Base-by-base conservation (phyloP, 805 yeast species). In the Lipomyces mesembrius region DNA sequence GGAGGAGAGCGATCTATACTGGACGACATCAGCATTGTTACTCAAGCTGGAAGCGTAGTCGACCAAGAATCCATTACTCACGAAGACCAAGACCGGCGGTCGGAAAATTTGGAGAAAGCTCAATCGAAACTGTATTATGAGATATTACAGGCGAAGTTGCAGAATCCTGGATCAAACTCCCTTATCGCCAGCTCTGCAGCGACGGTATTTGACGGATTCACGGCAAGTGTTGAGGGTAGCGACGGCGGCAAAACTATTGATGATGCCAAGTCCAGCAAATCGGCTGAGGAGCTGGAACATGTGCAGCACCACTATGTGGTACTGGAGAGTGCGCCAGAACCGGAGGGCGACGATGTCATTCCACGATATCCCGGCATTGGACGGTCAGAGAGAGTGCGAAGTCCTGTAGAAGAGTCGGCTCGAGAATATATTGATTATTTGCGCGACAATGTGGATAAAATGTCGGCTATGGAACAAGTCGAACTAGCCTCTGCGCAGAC, bases 1-100 rank as follows among this genome's bases (percentile, higher is more conserved):
- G 35, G 5, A 17, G 57, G 46, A 29, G 63, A 49, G 27, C 60
- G 25, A 2, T 14, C 56, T 2, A 34, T 59, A 0, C 32, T 54
- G 27, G 71, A 68, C 29, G 68, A 66, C 54, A 37, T 53, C n/a
- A 61, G 65, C 17, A 46, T 68, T 20, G 63, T 55, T 7, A 58
- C 71, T 1, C 71, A 68, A 51, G 59, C 71, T n/a, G 71, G 71
- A 5, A 68, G 71, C 56, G 34, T 63, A n/a, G 49, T 46, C 25
- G 67, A 60, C 32, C 59, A 43, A 1, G 67, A 59, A n/a, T 25
- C 32, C 12, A 22, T 55, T 9, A 43, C 37, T 12, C 49, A 39
- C 29, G 57, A 64, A 17, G 59, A 52, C 17, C 59, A 61, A 22
- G 71, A 67, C 53, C 54, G 43, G 14, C 60, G 54, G 29, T 12